Evolutionary conservation across 2,329 filamentous ascomycete genomes (phyloP).

Genomic region (Cladosporium sp.): DNA sequence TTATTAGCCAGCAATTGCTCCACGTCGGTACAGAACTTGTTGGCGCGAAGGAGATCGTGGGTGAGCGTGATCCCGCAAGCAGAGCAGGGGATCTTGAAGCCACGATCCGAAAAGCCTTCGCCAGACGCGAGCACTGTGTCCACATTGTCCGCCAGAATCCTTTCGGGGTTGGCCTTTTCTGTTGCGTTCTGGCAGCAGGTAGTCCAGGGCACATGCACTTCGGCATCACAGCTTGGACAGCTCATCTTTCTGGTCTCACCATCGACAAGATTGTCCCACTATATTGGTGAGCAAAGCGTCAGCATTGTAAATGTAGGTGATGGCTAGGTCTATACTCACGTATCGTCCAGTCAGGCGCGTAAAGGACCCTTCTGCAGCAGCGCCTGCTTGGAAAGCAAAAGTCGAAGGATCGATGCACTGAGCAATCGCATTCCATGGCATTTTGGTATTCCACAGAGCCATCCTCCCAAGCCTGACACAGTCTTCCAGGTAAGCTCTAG

Average conservation of each 20-base stretch:
- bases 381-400: conserved; percentile 57
- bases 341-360: conserved; percentile 44
- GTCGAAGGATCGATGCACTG: conserved; percentile 57
- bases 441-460: conserved; percentile 59
- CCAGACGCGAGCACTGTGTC: conserved; percentile 43
- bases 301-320: neutral
- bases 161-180: neutral
- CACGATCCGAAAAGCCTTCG: conserved; percentile 61
- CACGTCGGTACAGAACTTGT: conserved; percentile 62
- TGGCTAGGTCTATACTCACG: neutral
- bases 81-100: conserved; percentile 48
- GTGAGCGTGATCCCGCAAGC: conserved; percentile 54
- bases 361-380: conserved; percentile 51
- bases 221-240: conserved; percentile 57
- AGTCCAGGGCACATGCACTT: conserved; percentile 60
- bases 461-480: conserved; percentile 60
- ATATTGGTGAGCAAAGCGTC: neutral
- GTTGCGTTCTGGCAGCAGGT: conserved; percentile 40
- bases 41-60: conserved; percentile 61
- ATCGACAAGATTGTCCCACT: conserved; percentile 64
- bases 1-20: conserved; percentile 47
- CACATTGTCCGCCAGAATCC: conserved; percentile 16
- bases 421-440: conserved; percentile 67
- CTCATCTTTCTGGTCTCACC: conserved; percentile 47
- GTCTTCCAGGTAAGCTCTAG: conserved; percentile 72